These are phyloP conservation scores for Kodamaea sp. DNA, from an alignment of 1,139 yeast species.

Conservation along the genomic window DNA sequence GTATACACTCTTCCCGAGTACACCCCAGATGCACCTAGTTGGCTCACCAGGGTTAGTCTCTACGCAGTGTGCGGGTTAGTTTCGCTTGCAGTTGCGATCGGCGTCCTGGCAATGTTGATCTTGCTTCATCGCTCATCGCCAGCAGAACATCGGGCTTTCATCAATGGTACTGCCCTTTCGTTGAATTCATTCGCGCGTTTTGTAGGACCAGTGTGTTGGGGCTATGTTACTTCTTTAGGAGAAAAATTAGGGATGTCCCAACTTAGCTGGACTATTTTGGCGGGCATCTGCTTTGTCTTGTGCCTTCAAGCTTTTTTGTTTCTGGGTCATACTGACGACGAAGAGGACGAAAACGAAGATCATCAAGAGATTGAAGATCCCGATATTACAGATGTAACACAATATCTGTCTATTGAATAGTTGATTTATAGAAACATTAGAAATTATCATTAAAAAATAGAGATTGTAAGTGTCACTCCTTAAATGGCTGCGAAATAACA, in stretches of 20 bases:
- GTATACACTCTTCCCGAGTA: slow-evolving; percentile 20
- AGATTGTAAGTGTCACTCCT: background rate
- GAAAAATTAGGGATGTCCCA: slow-evolving; percentile 37
- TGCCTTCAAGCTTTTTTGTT: slow-evolving; percentile 26
- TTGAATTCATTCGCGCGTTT: slow-evolving; percentile 54
- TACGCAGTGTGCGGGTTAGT: slow-evolving; percentile 3
- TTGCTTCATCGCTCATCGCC: slow-evolving; percentile 49
- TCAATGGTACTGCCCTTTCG: slow-evolving; percentile 49
- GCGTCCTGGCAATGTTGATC: slow-evolving; percentile 21
- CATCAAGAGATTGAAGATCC: background rate
- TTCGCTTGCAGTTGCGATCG: slow-evolving; percentile 2
- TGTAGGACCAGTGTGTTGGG: slow-evolving; percentile 58
- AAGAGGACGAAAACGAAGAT: background rate
- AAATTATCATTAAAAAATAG: background rate
- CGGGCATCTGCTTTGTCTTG: slow-evolving; percentile 33
- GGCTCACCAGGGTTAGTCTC: slow-evolving; percentile 11
- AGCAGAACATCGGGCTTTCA: slow-evolving; percentile 46
- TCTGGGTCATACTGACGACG: background rate
- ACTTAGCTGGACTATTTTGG: slow-evolving; percentile 49
- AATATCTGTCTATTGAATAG: no score
- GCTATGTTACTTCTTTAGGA: slow-evolving; percentile 44
- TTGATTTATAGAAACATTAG: no score
- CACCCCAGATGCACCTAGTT: slow-evolving; percentile 14
- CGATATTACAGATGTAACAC: no score
- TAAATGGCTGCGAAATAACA: background rate